These are phyloP conservation scores for Penicillium hesseltinei DNA, from an alignment of 2,329 filamentous ascomycete genomes.

Conservation along the genomic window DNA sequence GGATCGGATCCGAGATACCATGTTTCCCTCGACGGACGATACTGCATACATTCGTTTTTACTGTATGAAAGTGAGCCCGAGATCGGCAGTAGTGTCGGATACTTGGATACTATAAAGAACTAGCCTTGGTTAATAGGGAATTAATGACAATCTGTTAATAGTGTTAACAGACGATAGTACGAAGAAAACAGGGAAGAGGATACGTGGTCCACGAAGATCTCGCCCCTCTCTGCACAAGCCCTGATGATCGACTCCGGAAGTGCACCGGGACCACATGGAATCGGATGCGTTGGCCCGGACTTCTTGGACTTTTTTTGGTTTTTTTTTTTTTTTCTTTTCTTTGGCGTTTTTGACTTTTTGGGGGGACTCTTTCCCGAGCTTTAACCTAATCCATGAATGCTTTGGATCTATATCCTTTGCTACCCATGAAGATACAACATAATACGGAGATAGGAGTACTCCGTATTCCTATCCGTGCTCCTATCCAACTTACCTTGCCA, in stretches of 20 bases:
- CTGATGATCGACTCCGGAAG: conserved; percentile 28
- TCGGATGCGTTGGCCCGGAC: conserved; percentile 20
- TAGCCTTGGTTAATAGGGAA: not conserved
- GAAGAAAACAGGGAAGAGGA: not conserved
- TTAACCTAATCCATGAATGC: conserved; percentile 2
- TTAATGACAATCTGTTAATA: no score
- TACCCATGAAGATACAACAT: no score
- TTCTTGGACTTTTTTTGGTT: not conserved
- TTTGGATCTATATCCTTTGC: not conserved
- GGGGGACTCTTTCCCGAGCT: not conserved
- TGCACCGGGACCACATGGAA: conserved; percentile 29
- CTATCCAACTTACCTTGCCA: not conserved
- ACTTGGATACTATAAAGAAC: not conserved
- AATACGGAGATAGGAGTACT: no score
- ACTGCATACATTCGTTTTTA: no score
- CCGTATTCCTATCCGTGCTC: no score
- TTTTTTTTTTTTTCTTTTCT: not conserved
- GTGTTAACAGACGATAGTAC: no score
- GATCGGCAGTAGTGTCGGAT: conserved; percentile 16
- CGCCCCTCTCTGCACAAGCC: conserved; percentile 19
- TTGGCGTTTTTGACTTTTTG: not conserved
- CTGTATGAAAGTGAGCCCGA: conserved; percentile 18
- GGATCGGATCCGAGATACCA: conserved; percentile 16
- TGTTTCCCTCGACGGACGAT: not conserved
- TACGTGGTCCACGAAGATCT: conserved; percentile 17